These are phyloP conservation scores for Magnusiomyces sp. DNA, from an alignment of 1,139 yeast genomes.

Conservation along the genomic window DNA sequence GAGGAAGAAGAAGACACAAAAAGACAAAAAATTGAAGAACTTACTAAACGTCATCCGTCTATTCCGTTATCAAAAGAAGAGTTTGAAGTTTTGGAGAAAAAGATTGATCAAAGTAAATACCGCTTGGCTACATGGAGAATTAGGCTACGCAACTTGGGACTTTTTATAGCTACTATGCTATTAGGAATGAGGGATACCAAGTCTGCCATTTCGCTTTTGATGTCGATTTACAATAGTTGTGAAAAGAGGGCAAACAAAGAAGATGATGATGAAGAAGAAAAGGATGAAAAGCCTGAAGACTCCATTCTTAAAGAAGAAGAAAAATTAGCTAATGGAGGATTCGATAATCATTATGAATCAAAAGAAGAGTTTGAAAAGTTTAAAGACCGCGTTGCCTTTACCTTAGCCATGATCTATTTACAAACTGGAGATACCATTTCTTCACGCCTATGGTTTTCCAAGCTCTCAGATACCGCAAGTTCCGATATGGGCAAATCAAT, in stretches of 20 bases:
- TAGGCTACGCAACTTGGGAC: slow-evolving; percentile 27
- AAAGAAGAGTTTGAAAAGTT: slow-evolving; percentile 10
- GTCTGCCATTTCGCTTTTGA: slow-evolving; percentile 28
- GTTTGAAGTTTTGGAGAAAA: neutral
- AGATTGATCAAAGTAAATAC: neutral
- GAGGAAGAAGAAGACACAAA: slow-evolving; percentile 8
- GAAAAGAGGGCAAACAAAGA: slow-evolving; percentile 9
- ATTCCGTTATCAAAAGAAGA: neutral
- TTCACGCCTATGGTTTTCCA: slow-evolving; percentile 26
- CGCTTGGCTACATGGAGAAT: slow-evolving; percentile 19
- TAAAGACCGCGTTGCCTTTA: slow-evolving; percentile 16
- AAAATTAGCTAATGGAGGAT: neutral
- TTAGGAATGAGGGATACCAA: slow-evolving; percentile 27
- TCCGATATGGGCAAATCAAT: slow-evolving; percentile 18
- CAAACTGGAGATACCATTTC: slow-evolving; percentile 27
- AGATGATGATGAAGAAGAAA: neutral
- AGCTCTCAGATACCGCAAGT: slow-evolving; percentile 7
- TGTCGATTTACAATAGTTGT: slow-evolving; percentile 19
- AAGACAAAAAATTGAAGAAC: slow-evolving; percentile 2
- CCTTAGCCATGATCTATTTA: slow-evolving; percentile 23
- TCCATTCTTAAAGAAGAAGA: neutral
- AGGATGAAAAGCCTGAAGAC: too few relatives aligned
- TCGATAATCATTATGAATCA: neutral
- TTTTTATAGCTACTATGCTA: slow-evolving; percentile 28
- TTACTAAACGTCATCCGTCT: neutral